phyloP scores from a whole-genome alignment of 495 filamentous ascomycete genomes.

The Cercophora sp. region DNA sequence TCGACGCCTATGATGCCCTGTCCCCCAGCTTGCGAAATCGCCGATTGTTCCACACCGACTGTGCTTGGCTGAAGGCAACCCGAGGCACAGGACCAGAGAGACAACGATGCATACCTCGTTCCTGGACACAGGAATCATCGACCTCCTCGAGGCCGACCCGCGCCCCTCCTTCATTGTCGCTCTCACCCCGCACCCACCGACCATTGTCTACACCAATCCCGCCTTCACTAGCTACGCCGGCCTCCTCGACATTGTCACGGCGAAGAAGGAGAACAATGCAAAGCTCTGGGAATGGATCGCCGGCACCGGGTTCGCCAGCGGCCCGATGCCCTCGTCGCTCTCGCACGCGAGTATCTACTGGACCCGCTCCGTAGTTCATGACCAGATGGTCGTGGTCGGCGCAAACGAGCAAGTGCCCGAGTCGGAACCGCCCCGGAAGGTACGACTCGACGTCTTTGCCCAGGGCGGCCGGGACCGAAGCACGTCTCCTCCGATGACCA shows the following conservation, averaged over 20 bases:
- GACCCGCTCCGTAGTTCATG: conserved; percentile 33
- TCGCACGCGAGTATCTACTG: conserved; percentile 30
- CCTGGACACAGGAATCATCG: conserved; percentile 28
- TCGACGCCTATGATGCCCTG: conserved; percentile 8
- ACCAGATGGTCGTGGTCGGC: conserved; percentile 37
- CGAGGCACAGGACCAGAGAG: background rate
- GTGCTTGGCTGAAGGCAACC: conserved; percentile 1
- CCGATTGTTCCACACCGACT: background rate
- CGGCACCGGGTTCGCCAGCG: background rate
- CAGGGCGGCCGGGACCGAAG: conserved; percentile 1
- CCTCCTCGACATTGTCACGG: conserved; percentile 20
- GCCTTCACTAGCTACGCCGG: conserved; percentile 18
- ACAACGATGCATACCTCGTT: conserved; percentile 24
- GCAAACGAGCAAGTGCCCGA: conserved; percentile 28
- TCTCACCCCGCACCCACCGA: conserved; percentile 23
- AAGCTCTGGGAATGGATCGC: conserved; percentile 33
- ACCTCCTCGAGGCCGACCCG: conserved; percentile 38
- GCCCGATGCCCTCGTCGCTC: conserved; percentile 20
- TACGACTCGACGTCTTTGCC: conserved; percentile 13
- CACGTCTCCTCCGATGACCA: conserved; percentile 7
- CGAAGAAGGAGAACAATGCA: conserved; percentile 15
- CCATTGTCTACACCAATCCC: conserved; percentile 34
- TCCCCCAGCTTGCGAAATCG: background rate
- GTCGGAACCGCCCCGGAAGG: conserved; percentile 12
- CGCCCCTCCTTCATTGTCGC: conserved; percentile 40